Evolutionary conservation across 257 asterid species (phyloP).

Genomic region (Leptodermis oblonga): DNA sequence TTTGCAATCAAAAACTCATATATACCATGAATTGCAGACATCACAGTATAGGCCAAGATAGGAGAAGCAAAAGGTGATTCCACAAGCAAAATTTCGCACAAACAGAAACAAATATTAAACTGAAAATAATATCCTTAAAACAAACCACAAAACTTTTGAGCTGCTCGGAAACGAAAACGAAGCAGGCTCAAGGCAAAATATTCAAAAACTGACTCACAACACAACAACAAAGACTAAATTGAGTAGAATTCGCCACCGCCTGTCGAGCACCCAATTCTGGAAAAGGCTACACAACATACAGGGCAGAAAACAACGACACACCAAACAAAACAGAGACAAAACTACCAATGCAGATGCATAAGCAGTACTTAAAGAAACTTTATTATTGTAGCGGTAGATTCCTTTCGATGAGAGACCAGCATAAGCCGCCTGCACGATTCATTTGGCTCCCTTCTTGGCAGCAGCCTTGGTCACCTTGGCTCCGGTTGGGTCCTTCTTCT

Average conservation of each 20-base stretch:
- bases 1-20: too few relatives aligned
- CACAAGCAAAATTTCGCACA: not conserved
- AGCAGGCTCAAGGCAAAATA: conserved; percentile 17
- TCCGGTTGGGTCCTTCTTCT: conserved; percentile 68
- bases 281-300: conserved; percentile 24
- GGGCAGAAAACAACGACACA: conserved; percentile 24
- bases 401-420: not conserved
- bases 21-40: too few relatives aligned
- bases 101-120: not conserved
- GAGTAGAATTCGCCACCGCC: conserved; percentile 32
- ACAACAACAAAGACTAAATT: not conserved
- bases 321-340: conserved; percentile 7
- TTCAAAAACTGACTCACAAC: not conserved
- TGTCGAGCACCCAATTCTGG: conserved; percentile 42
- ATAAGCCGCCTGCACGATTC: conserved; percentile 27
- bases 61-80: not conserved
- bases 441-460: conserved; percentile 70
- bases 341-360: not conserved
- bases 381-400: conserved; percentile 18
- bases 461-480: conserved; percentile 87
- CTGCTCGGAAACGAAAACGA: not conserved
- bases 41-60: not conserved
- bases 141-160: conserved; percentile 2
- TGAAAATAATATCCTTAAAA: not conserved
- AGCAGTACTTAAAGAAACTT: conserved; percentile 3